A percentile compares a stretch with the other conserved stretches of the same genome.
phyloP scores from a whole-genome alignment of 2,329 filamentous ascomycete species.

The Cladosporium sp. region DNA sequence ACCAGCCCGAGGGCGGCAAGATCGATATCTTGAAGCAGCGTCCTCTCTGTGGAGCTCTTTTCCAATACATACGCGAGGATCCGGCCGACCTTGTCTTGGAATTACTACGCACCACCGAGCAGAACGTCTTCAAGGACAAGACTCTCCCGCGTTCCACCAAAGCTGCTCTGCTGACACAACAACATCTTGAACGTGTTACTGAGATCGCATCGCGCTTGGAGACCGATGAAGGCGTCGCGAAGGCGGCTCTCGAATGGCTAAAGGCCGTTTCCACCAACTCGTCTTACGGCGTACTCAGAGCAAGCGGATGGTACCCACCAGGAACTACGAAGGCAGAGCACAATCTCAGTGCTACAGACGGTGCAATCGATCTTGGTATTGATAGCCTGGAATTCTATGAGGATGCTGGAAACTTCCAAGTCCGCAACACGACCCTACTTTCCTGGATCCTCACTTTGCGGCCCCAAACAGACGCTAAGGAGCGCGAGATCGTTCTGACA shows the following conservation, averaged over 20 bases:
- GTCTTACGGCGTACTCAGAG: conserved; percentile 70
- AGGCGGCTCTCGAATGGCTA: conserved; percentile 74
- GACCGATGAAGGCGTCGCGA: conserved; percentile 58
- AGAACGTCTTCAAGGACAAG: conserved; percentile 71
- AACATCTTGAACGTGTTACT: conserved; percentile 43
- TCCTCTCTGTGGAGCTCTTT: conserved; percentile 66
- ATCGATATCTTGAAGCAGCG: conserved; percentile 78
- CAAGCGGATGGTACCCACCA: conserved; percentile 82
- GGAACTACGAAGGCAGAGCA: conserved; percentile 44
- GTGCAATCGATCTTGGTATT: conserved; percentile 63
- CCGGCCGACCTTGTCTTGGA: conserved; percentile 73
- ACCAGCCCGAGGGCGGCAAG: conserved; percentile 74
- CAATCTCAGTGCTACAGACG: conserved; percentile 35
- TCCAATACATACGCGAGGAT: conserved; percentile 76
- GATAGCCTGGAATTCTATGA: conserved; percentile 71
- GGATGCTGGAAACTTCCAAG: conserved; percentile 57
- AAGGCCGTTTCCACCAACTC: conserved; percentile 72
- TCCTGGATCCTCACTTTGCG: conserved; percentile 77
- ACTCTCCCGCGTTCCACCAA: conserved; percentile 73
- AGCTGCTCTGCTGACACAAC: conserved; percentile 43
- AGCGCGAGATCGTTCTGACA: conserved; percentile 76
- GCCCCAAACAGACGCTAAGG: conserved; percentile 77
- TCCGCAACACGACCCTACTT: conserved; percentile 77
- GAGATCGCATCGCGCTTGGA: conserved; percentile 59
- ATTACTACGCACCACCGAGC: conserved; percentile 69